Percentiles rank a stretch among this genome's conserved stretches.
Conservation (phyloP, 768 basidiomycete species). For the Pleurotus djamor region DNA sequence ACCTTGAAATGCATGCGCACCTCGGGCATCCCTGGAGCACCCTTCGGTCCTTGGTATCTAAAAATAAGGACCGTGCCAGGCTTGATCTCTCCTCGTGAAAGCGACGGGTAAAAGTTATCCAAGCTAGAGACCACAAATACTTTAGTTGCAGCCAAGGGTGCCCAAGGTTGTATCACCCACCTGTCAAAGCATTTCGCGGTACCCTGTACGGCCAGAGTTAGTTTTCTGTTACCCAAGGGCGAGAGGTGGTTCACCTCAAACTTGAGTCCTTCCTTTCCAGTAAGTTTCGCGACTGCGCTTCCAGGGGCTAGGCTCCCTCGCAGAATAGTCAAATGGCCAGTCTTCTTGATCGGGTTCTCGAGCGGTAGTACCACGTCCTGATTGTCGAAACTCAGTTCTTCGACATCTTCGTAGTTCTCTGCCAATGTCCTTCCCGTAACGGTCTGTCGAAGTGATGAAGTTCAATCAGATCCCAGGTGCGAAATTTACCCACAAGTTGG, state of each 20-base stretch:
- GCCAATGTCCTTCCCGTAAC: slow-evolving; percentile 91
- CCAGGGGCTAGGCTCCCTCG: slow-evolving; percentile 88
- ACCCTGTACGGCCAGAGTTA: slow-evolving; percentile 39
- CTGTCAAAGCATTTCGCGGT: slow-evolving; percentile 76
- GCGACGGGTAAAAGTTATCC: slow-evolving; percentile 69
- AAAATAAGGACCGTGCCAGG: slow-evolving; percentile 77
- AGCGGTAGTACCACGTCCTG: slow-evolving; percentile 79
- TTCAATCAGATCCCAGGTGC: too few species aligned
- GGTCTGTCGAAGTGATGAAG: slow-evolving; percentile 32
- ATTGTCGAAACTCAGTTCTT: slow-evolving; percentile 63
- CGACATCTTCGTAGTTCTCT: slow-evolving; percentile 79
- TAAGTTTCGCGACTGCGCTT: slow-evolving; percentile 89
- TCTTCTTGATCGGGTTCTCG: slow-evolving; percentile 79
- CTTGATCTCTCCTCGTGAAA: slow-evolving; percentile 73
- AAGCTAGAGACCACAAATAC: slow-evolving; percentile 33
- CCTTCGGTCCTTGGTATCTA: slow-evolving; percentile 88
- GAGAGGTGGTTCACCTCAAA: slow-evolving; percentile 59
- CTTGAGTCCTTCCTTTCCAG: slow-evolving; percentile 84
- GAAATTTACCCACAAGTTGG: slow-evolving; percentile 39
- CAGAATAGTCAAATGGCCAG: slow-evolving; percentile 85
- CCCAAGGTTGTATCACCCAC: slow-evolving; percentile 26
- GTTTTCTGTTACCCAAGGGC: slow-evolving; percentile 3
- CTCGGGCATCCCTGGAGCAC: slow-evolving; percentile 93
- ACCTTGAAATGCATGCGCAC: slow-evolving; percentile 20
- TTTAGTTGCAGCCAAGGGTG: not conserved